Percentiles rank a stretch among this genome's conserved stretches.
These are phyloP conservation scores for Boletus huronensis DNA, from an alignment of 768 basidiomycete species.

Conservation along the genomic window DNA sequence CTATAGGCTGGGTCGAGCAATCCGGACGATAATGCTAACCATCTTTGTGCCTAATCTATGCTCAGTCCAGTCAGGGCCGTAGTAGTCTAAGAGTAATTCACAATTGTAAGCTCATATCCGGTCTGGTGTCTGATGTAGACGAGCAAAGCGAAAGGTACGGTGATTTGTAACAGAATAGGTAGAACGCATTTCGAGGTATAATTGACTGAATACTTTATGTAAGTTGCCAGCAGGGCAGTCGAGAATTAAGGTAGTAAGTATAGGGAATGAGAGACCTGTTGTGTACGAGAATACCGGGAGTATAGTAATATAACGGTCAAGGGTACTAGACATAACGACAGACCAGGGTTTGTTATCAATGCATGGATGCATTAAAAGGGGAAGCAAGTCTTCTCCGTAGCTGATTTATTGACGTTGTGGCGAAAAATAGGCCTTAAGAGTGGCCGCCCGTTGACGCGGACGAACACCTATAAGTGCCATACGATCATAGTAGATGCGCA, in stretches of 20 bases:
- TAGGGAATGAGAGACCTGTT: background rate
- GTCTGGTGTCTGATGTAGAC: background rate
- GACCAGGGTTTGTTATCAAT: background rate
- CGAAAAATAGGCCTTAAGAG: conserved; percentile 30
- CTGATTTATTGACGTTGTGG: conserved; percentile 19
- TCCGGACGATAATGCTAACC: background rate
- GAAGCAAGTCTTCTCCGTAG: background rate
- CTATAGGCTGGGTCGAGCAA: background rate
- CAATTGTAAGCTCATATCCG: background rate
- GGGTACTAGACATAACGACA: background rate
- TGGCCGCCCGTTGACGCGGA: conserved; percentile 20
- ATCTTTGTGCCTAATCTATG: no score
- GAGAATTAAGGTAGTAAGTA: background rate
- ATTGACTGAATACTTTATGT: conserved; percentile 24
- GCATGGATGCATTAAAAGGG: background rate
- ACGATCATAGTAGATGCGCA: conserved; percentile 64
- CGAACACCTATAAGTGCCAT: conserved; percentile 28
- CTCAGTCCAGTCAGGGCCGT: background rate
- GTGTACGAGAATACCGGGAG: background rate
- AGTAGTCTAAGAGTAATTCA: background rate
- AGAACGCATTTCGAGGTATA: conserved; percentile 16
- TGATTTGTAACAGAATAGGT: background rate
- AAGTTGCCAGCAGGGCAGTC: background rate
- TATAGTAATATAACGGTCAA: background rate
- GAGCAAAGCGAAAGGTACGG: background rate